Evolutionary conservation across 148 eudicot species (phyloP).

Genomic region (Rhododendron kiyosumense): DNA sequence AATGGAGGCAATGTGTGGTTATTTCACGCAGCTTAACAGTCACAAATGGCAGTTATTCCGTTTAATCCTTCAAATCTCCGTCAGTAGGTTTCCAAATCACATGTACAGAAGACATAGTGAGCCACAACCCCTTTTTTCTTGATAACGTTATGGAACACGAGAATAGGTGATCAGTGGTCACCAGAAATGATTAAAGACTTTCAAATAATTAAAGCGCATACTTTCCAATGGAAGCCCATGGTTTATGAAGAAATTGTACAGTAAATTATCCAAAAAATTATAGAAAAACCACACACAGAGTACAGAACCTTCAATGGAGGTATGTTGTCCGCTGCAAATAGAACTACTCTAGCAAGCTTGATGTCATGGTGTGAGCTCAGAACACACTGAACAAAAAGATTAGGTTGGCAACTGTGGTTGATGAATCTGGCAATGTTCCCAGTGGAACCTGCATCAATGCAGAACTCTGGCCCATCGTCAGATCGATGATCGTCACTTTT

Average conservation of each 20-base stretch:
- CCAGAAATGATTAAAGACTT: neutral
- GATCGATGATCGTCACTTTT: conserved; percentile 27
- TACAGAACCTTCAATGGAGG: conserved; percentile 59
- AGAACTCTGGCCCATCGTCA: conserved; percentile 51
- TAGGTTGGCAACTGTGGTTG: conserved; percentile 84
- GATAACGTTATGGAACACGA: neutral
- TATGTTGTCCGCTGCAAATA: conserved; percentile 75
- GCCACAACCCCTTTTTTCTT: neutral
- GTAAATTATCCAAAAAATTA: neutral
- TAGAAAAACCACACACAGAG: neutral
- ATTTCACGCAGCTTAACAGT: neutral
- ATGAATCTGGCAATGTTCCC: conserved; percentile 74
- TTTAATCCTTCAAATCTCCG: neutral
- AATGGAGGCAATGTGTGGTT: neutral
- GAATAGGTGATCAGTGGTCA: neutral
- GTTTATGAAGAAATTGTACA: neutral
- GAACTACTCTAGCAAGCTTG: conserved; percentile 55
- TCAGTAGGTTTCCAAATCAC: neutral
- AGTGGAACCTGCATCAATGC: conserved; percentile 60
- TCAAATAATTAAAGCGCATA: neutral
- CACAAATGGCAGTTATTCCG: neutral
- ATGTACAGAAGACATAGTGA: neutral
- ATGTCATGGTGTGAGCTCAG: conserved; percentile 60
- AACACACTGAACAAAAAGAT: conserved; percentile 75
- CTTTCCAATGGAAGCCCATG: neutral